These are phyloP conservation scores for Zymoseptoria pseudotritici DNA, from an alignment of 2,329 filamentous ascomycete species.

Conservation along the genomic window DNA sequence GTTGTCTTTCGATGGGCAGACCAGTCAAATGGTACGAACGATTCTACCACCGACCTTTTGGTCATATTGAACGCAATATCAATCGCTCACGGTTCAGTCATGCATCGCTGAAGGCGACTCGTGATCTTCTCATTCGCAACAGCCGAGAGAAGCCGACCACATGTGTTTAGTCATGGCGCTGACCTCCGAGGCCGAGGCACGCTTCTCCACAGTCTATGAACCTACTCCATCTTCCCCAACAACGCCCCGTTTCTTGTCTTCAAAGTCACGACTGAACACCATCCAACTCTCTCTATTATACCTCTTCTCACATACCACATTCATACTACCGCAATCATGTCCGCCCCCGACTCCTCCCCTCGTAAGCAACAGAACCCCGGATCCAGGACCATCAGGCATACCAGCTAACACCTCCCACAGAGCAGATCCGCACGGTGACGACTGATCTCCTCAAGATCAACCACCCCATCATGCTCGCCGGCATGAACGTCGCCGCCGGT, in stretches of 20 bases:
- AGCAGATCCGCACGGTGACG: conserved; percentile 81
- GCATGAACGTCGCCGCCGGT: conserved; percentile 98
- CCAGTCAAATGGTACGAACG: no score
- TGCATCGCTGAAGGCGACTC: background rate
- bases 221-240: background rate
- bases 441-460: conserved; percentile 98
- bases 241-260: background rate
- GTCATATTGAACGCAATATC: background rate
- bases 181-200: background rate
- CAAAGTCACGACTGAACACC: background rate
- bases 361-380: conserved; percentile 49
- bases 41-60: no score
- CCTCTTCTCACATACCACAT: background rate
- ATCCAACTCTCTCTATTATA: background rate
- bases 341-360: conserved; percentile 49
- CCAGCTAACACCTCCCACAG: conserved; percentile 40
- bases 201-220: background rate
- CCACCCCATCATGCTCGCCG: conserved; percentile 89
- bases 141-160: background rate
- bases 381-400: conserved; percentile 18
- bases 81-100: background rate
- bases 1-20: background rate
- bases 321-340: conserved; percentile 47
- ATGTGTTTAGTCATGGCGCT: background rate
- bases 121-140: background rate